Evolutionary conservation across 257 asterid species (phyloP), one percentile per base, ranked within the genome.

Genomic region (Fraxinus cuspidata): DNA sequence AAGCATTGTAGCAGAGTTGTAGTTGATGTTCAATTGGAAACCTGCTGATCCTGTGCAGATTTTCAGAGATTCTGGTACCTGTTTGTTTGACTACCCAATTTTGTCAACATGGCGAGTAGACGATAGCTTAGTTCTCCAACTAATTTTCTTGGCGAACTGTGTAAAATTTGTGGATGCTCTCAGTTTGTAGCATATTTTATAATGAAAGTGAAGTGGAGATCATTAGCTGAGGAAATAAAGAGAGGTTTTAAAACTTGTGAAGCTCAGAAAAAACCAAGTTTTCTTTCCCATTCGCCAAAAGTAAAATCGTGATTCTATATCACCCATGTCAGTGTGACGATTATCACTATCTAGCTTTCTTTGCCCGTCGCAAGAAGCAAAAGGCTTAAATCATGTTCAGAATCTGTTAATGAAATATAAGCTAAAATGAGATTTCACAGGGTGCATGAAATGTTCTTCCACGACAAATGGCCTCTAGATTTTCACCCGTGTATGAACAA

Each of bases 381-480:
- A 44, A 44, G 19, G 51, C 51, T 44, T 44, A 44, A 11, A 0
- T 44, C 16, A 12, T 8, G 44, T 38, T 38, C 44, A 38, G 12
- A 38, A 38, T 38, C 51, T 44, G 51, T 42, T 42, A 3, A 3
- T 42, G 4, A 11, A 11, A 0, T 12, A 42, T 40, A 12, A 11
- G 11, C 87, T 94, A 92, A 86, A 82, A 87, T 51, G 92, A 83
- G 85, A 95, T 93, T 86, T 95, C 98, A 83, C 99, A 90, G 67
- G 98, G 98, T 66, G 98, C 98, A 66, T 90, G 97, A 74, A 95
- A 95, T 65, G 98, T 95, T 79, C 97, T 90, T 73, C 98, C 97
- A 1, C 98, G 92, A 83, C 98, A 93, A 72, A 91, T 85, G 23
- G 96, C 89, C 87, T 95, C 99, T n/a, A 95, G 87, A 83, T 95